Evolutionary conservation across 768 basidiomycete species (phyloP).

Genomic region (Russula olivacea): DNA sequence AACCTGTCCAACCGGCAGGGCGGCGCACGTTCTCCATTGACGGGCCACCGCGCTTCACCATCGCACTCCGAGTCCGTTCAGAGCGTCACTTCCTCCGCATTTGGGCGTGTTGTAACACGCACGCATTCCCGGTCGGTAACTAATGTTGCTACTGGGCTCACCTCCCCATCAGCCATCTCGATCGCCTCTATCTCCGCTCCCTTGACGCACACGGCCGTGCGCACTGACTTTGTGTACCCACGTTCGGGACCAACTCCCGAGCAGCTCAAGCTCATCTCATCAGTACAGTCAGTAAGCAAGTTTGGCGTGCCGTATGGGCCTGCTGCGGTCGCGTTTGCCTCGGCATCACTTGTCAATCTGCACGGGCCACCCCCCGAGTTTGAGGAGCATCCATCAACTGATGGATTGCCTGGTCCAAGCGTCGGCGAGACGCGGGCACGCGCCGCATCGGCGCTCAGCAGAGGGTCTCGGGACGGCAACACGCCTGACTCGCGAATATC

Average conservation of each 20-base stretch:
- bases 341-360: slow-evolving; percentile 40
- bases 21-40: slow-evolving; percentile 14
- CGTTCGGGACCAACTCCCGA: slow-evolving; percentile 56
- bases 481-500: not conserved
- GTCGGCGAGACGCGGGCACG: not conserved
- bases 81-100: slow-evolving; percentile 33
- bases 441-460: slow-evolving; percentile 6
- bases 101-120: slow-evolving; percentile 44
- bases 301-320: slow-evolving; percentile 75
- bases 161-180: slow-evolving; percentile 65
- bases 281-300: slow-evolving; percentile 54
- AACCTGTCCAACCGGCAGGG: slow-evolving; percentile 14
- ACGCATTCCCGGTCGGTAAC: slow-evolving; percentile 41
- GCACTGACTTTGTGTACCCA: slow-evolving; percentile 68
- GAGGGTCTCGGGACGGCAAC: not conserved
- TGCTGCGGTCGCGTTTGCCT: slow-evolving; percentile 61
- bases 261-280: slow-evolving; percentile 62
- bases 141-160: slow-evolving; percentile 35
- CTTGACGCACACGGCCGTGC: slow-evolving; percentile 63
- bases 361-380: slow-evolving; percentile 48
- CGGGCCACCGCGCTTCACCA: slow-evolving; percentile 33
- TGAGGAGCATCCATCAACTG: slow-evolving; percentile 30
- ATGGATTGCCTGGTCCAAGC: slow-evolving; percentile 14
- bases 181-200: slow-evolving; percentile 71
- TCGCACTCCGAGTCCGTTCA: slow-evolving; percentile 37